Base-by-base conservation (phyloP, 257 asterid genomes). In the Haberlea rhodopensis region DNA sequence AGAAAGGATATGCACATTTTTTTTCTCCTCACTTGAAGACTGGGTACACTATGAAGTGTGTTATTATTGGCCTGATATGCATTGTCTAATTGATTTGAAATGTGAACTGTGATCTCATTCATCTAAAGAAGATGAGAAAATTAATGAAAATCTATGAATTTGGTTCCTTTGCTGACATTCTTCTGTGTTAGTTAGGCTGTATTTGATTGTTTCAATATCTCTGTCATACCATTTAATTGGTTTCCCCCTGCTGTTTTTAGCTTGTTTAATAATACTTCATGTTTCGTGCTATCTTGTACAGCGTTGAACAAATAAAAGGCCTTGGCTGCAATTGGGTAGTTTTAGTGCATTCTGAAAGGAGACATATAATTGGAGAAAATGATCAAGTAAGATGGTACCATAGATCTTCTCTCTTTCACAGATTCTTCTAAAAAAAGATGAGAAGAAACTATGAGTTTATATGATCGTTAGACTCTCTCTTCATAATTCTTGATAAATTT, bases 241-340 rank as follows among this genome's bases (percentile, higher is more conserved):
- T 37, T 37, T 31, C 10, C 16, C 16, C 1, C 45, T 34, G 45
- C 45, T 9, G 16, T 34, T 34, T 34, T 34, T 15, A 15, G 0
- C 16, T 34, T 11, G 16, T 15, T 34, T 34, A 3, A 34, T 34
- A 10, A 2, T 31, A 9, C 2, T 31, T 31, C 6, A 31, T 31
- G 9, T 31, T 9, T n/a, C n/a, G n/a, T n/a, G n/a, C n/a, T n/a
- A 40, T 40, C 49, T 40, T 51, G 31, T 64, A 64, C 74, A 94
- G 97, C 18, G 99, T 78, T 62, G 99, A 94, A 62, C 99, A 94
- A 78, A 71, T 94, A 81, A 86, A 83, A 68, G 97, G 90, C 84
- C 51, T 94, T 63, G 99, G 97, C 51, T 87, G 96, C 90, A 83
- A 84, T 73, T 94, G 99, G 99, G 97, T 90, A 57, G 84, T 94